Evolutionary conservation across 306 rosid species (phyloP), one percentile per base, ranked within the genome.

Genomic region (Macrotyloma uniflorum): DNA sequence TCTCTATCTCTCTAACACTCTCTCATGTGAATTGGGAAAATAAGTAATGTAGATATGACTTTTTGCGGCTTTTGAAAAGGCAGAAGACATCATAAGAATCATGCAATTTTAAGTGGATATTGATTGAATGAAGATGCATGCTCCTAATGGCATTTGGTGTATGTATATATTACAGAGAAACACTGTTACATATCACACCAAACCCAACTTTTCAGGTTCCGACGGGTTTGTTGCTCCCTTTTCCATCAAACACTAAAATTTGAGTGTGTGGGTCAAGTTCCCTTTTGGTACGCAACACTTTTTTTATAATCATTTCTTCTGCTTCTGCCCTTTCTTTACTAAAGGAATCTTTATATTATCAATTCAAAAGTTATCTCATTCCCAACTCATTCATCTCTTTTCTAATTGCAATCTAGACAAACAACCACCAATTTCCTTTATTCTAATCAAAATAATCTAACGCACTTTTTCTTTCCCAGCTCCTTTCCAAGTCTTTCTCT

Each of bases 151-250:
- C 61, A 77, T 82, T 83, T 76, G 84, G 43, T 45, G 6, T 12
- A 2, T 10, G 10, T 14, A 40, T 40, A 40, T 6, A 81, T 70
- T 74, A 8, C 12, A 49, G 73, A 58, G 75, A 66, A 67, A 33
- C 38, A 64, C 65, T 23, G 10, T 61, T 80, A 59, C 80, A 84
- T 88, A 83, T 80, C 33, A 68, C 59, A 83, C 83, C 80, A 77
- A 86, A 89, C 76, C 85, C 79, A 79, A 82, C 88, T 90, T 85
- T 86, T 70, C 75, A 67, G 87, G 85, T 79, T 87, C 77, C 54
- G 24, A 76, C 80, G 91, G 86, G 79, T 76, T 79, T 75, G 85
- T 83, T 80, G 82, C 78, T 23, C 62, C 69, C 83, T 75, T 73
- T 82, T 38, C 30, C n/a, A 9, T 64, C 49, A 64, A 64, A 64